Base-by-base conservation (phyloP, 805 yeast genomes). In the Kodamaea sagamina region DNA sequence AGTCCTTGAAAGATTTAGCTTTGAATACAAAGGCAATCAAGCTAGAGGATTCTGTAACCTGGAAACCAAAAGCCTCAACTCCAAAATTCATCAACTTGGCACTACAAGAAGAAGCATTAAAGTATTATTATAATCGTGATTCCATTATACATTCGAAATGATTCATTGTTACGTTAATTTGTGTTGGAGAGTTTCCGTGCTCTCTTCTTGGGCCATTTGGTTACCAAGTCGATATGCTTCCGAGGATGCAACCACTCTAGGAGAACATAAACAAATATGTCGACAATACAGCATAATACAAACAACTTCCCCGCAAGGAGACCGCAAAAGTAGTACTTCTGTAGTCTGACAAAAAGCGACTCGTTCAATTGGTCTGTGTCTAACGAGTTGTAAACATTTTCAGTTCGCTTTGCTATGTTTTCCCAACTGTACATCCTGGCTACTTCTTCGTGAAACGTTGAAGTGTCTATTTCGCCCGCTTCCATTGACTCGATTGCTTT, bases 391-490 rank as follows among this genome's bases (percentile, higher is more conserved):
- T 93, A 93, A 3, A 93, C 97, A 12, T 66, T 68, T 53, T 88
- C 95, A 0, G 99, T 93, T 36, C 99, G 69, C 37, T 66, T 65
- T 0, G 99, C 98, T 15, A 93, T 86, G 55, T 90, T 86, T 43
- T 68, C 71, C 99, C 99, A 93, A 55, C 88, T 86, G 62, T 93
- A 93, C 93, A 93, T 88, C 26, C 71, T 62, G 25, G 78, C 76
- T 16, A 93, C 83, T 50, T 86, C 86, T 1, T 77, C 72, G 61
- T 93, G 98, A 61, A 93, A 93, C 6, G 61, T 66, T 0, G 84
- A 73, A 0, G 96, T 84, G 54, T 90, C 87, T 0, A 89, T 77
- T 34, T 70, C 57, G 4, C 78, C 78, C 1, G 77, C 67, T 45
- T 79, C 74, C 25, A 89, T 68, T 42, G 77, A 61, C 1, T 68